Percentiles rank a stretch among this genome's conserved stretches.
These are phyloP conservation scores for Aspergillus sergii DNA, from an alignment of 2,329 filamentous ascomycete species.

Conservation along the genomic window DNA sequence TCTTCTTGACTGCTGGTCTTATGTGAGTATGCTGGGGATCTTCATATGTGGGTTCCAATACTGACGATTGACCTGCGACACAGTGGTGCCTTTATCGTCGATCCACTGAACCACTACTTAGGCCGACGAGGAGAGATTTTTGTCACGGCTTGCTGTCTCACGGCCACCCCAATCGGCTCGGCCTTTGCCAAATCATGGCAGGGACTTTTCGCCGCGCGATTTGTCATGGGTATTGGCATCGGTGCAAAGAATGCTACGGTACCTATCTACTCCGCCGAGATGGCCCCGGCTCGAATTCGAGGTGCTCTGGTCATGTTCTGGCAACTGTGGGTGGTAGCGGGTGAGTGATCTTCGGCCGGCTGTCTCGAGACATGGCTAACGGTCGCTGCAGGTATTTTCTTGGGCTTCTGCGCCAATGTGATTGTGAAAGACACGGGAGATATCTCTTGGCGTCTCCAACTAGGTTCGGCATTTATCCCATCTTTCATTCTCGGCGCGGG, in stretches of 20 bases:
- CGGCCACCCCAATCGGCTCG: conserved; percentile 68
- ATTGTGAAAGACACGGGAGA: conserved; percentile 59
- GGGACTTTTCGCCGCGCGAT: conserved; percentile 56
- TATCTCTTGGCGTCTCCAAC: conserved; percentile 64
- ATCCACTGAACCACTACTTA: conserved; percentile 61
- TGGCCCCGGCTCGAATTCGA: conserved; percentile 55
- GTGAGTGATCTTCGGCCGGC: not conserved
- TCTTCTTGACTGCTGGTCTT: conserved; percentile 37
- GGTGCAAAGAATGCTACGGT: conserved; percentile 60
- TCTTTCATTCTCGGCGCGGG: conserved; percentile 55
- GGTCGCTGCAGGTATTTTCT: conserved; percentile 53
- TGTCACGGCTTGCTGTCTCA: conserved; percentile 61
- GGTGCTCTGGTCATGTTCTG: conserved; percentile 59
- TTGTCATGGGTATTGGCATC: conserved; percentile 63
- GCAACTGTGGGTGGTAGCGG: conserved; percentile 43
- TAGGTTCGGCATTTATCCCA: conserved; percentile 66
- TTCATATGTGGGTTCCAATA: conserved; percentile 32
- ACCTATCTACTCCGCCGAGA: conserved; percentile 57
- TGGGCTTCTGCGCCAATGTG: conserved; percentile 66
- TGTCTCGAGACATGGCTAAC: not conserved
- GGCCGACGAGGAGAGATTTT: conserved; percentile 67
- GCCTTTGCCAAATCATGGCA: conserved; percentile 62
- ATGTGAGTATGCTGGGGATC: conserved; percentile 20
- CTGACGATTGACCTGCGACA: not conserved
- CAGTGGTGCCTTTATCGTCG: conserved; percentile 64